phyloP scores from a whole-genome alignment of 192 early-diverging fungal species.

The Umbelopsis vinacea region DNA sequence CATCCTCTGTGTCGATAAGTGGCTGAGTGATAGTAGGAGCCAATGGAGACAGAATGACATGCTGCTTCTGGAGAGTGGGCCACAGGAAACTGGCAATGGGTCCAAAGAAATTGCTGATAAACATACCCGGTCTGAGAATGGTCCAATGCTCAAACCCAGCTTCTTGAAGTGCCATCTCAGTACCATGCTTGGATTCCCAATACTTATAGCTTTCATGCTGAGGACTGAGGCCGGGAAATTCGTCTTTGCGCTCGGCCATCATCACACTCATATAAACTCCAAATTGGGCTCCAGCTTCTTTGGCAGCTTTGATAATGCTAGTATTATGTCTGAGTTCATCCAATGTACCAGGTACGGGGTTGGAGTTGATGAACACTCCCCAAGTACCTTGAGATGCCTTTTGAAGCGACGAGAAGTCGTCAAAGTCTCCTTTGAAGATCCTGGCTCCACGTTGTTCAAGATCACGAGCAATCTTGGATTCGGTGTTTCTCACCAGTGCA shows the following conservation, averaged over 20 bases:
- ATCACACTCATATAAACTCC: conserved; percentile 6
- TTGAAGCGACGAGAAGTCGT: background rate
- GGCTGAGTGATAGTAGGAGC: no score
- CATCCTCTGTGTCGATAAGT: no score
- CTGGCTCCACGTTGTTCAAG: background rate
- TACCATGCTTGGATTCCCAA: background rate
- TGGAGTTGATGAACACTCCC: conserved; percentile 33
- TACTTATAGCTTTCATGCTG: background rate
- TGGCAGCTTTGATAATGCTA: background rate
- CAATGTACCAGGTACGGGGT: conserved; percentile 14
- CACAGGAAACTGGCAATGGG: background rate
- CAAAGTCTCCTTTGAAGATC: background rate
- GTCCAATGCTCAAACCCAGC: conserved; percentile 20
- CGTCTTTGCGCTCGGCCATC: conserved; percentile 7
- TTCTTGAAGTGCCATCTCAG: conserved; percentile 1
- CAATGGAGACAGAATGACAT: background rate
- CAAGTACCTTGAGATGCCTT: background rate
- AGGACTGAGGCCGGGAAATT: background rate
- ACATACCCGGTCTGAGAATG: conserved; percentile 5
- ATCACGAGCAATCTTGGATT: background rate
- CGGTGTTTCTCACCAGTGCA: background rate
- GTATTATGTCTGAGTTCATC: conserved; percentile 13
- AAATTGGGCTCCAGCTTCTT: conserved; percentile 9
- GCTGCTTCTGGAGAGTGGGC: background rate
- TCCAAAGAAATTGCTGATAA: background rate